These are phyloP conservation scores for Stagonosporopsis chrysanthemi DNA, from an alignment of 2,329 filamentous ascomycete species.

Conservation along the genomic window DNA sequence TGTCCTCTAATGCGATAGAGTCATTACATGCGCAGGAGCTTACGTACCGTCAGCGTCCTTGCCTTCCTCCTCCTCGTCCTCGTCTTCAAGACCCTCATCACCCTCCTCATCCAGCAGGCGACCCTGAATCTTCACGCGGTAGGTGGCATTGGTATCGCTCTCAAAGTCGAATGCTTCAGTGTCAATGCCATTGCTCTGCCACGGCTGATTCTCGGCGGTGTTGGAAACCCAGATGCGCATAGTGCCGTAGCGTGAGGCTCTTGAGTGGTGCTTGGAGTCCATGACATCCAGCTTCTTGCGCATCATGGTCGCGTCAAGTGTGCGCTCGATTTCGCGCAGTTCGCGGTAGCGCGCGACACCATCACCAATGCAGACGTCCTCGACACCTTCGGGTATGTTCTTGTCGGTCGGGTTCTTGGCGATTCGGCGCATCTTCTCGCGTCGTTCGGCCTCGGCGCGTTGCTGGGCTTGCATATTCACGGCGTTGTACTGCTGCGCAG, in stretches of 20 bases:
- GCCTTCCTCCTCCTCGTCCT: conserved; percentile 50
- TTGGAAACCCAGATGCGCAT: conserved; percentile 95
- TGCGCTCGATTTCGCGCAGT: conserved; percentile 84
- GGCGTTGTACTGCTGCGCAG: conserved; percentile 55
- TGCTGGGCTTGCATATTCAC: conserved; percentile 54
- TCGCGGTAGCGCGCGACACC: conserved; percentile 82
- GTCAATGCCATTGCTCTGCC: conserved; percentile 77
- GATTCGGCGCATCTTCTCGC: conserved; percentile 77
- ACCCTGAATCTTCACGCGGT: conserved; percentile 91
- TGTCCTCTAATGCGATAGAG: neutral
- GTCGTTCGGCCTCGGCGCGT: conserved; percentile 58
- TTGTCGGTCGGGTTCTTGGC: conserved; percentile 93
- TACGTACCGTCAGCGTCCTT: conserved; percentile 56
- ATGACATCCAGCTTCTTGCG: conserved; percentile 91
- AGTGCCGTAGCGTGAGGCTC: conserved; percentile 80
- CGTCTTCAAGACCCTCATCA: conserved; percentile 43
- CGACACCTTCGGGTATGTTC: conserved; percentile 89
- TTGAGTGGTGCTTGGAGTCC: conserved; percentile 78
- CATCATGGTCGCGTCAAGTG: conserved; percentile 90
- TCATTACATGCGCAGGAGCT: neutral
- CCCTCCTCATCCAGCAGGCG: conserved; percentile 69
- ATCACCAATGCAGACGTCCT: conserved; percentile 79
- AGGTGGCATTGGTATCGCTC: conserved; percentile 78
- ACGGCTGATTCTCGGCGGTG: conserved; percentile 90
- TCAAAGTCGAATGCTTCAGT: conserved; percentile 83